Evolutionary conservation across 345 rosid species (phyloP).

Genomic region (Trapa incisa): DNA sequence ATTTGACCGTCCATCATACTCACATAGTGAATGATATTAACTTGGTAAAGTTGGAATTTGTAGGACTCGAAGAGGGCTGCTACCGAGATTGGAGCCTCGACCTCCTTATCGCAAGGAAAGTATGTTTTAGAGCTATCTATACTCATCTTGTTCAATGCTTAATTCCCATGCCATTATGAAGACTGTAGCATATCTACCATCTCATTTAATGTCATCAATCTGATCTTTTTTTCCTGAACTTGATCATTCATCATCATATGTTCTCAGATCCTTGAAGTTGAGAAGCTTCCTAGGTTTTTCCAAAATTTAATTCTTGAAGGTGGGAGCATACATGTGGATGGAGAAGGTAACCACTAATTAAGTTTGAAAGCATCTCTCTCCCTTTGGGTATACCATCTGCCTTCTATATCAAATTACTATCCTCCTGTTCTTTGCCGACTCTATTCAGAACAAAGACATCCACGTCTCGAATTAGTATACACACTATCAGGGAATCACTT

Average conservation of each 20-base stretch:
- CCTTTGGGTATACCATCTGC: neutral
- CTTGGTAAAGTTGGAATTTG: constrained; percentile 7
- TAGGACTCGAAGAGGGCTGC: constrained; percentile 79
- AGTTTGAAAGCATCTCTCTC: neutral
- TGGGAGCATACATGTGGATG: constrained; percentile 98
- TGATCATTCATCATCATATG: constrained; percentile 5
- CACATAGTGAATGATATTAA: constrained; percentile 2
- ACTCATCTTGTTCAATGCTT: neutral
- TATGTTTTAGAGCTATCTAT: constrained; percentile 6
- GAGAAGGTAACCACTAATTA: constrained; percentile 50
- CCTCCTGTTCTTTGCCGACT: neutral
- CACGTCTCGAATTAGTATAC: neutral
- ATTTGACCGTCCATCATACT: neutral
- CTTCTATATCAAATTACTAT: neutral
- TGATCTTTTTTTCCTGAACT: no score
- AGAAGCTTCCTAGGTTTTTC: constrained; percentile 61
- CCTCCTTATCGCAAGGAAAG: constrained; percentile 77
- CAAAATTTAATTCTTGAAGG: constrained; percentile 85
- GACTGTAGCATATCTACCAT: neutral
- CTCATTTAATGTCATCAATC: no score
- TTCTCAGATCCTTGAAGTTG: constrained; percentile 54
- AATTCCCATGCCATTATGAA: neutral
- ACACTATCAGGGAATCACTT: neutral
- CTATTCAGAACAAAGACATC: neutral
- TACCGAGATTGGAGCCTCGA: constrained; percentile 82